phyloP scores from a whole-genome alignment of 257 asterid species.

The Solanum chmielewskii region DNA sequence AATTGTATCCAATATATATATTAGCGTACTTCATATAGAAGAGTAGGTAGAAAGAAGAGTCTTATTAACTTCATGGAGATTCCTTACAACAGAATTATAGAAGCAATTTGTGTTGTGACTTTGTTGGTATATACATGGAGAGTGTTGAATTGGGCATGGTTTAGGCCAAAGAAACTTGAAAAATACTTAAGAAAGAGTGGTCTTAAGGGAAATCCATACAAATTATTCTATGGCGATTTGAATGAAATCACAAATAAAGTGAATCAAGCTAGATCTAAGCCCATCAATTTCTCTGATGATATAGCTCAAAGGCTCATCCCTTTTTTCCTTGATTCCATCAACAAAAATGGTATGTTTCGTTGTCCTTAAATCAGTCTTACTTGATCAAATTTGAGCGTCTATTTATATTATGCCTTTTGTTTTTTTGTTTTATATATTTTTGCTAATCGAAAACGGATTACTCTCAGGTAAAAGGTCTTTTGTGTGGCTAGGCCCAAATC shows the following conservation, averaged over 20 bases:
- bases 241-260: constrained; percentile 1
- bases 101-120: neutral
- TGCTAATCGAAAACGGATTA: neutral
- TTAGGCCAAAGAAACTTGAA: constrained; percentile 22
- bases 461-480: constrained; percentile 31
- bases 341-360: constrained; percentile 21
- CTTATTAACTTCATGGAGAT: constrained; percentile 7
- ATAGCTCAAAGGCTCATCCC: constrained; percentile 19
- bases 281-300: constrained; percentile 22
- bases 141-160: constrained; percentile 22
- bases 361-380: no score
- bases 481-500: constrained; percentile 45
- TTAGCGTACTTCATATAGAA: neutral
- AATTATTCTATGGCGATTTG: constrained; percentile 20
- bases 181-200: constrained; percentile 21
- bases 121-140: constrained; percentile 5
- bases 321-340: neutral
- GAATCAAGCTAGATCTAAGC: constrained; percentile 19
- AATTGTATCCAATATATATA: no score
- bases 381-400: neutral
- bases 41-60: neutral
- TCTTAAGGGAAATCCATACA: constrained; percentile 20
- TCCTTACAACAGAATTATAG: neutral
- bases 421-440: neutral
- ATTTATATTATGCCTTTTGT: neutral